Evolutionary conservation across 2,329 filamentous ascomycete genomes (phyloP), one percentile per base, ranked within the genome.

Genomic region (Pseudogymnoascus sp.): DNA sequence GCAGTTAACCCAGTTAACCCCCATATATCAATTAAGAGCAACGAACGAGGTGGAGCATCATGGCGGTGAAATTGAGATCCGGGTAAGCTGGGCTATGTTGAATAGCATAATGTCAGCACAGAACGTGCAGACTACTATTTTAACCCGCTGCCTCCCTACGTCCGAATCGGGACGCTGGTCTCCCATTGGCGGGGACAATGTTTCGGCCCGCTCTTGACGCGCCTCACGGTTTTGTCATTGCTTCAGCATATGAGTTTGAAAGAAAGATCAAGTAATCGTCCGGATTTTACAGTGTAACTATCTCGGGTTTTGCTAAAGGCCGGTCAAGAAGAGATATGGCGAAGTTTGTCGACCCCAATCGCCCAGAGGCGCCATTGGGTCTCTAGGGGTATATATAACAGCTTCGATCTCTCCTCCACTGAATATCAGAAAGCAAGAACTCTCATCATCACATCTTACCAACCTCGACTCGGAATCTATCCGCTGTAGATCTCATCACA

Each of bases 281-380:
- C 50, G 50, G 50, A 12, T 19, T 56, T 56, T 56, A 19, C n/a
- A 33, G 4, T 19, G 50, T 31, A 56, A 56, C 50, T 56, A 56
- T 56, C 14, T 56, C 50, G 26, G 50, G 19, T 56, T 56, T 56
- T 56, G 50, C 50, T 56, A 56, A 56, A 56, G 50, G 10, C 50
- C 50, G 50, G n/a, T 56, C 26, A 31, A 33, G 10, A 56, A 19
- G 50, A 56, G 28, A 19, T 1, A 33, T 33, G 50, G 50, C 4
- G 26, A 26, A 16, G 24, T 16, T 50, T 31, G n/a, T 53, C n/a
- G n/a, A 31, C 2, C 14, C 5, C 16, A 19, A 19, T 56, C 2
- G 4, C 50, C 12, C 43, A 28, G 11, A 28, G 43, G 19, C 5
- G 6, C 11, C 4, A 24, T 43, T 2, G 12, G 19, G 4, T 26